Conservation (phyloP, 208 protist species). For the Leishmania major region DNA sequence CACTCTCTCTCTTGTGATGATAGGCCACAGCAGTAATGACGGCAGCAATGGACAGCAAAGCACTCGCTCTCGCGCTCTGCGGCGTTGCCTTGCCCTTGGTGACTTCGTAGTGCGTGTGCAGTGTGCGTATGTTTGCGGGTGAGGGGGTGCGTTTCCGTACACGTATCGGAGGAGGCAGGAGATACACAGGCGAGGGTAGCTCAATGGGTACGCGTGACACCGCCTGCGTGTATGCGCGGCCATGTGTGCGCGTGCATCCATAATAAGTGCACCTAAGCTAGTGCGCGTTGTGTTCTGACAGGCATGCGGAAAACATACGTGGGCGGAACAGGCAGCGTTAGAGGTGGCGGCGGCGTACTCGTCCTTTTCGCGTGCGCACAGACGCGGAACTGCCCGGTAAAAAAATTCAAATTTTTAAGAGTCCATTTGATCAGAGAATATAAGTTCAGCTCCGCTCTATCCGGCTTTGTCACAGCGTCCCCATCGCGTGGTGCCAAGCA, state of each 20-base stretch:
- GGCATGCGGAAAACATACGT: no score
- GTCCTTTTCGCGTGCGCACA: background rate
- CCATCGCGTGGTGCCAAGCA: background rate
- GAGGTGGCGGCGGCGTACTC: no score
- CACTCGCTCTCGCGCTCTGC: background rate
- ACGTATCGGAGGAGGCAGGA: background rate
- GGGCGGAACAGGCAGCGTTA: no score
- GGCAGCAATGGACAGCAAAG: background rate
- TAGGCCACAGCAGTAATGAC: background rate
- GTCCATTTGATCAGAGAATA: background rate
- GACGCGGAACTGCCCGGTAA: background rate
- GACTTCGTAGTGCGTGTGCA: background rate
- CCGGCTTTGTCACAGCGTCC: background rate
- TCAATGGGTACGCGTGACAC: background rate
- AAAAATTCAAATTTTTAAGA: background rate
- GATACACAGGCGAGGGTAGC: background rate
- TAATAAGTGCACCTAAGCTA: background rate
- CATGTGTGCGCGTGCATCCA: no score
- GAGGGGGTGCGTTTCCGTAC: background rate
- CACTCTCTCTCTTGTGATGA: background rate
- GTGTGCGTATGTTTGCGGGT: background rate
- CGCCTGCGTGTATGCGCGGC: background rate
- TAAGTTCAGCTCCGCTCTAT: background rate
- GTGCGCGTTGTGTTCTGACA: no score
- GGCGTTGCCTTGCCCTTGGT: background rate